Evolutionary conservation across 2,329 filamentous ascomycete genomes (phyloP).

Genomic region (Orbilia quercus): DNA sequence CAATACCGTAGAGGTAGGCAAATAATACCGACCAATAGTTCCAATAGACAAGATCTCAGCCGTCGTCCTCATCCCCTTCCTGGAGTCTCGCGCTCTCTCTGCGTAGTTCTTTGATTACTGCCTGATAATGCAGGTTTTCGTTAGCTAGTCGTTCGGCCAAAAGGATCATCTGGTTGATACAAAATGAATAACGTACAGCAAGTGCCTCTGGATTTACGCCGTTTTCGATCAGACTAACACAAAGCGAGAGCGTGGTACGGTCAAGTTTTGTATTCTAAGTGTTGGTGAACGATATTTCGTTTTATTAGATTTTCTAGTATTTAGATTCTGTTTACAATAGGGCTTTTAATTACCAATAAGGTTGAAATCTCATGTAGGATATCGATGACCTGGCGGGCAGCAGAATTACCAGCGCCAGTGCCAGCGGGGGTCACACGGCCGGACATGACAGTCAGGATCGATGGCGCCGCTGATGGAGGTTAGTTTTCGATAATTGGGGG

Average conservation of each 20-base stretch:
- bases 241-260: constrained; percentile 88
- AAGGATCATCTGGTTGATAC: background rate
- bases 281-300: background rate
- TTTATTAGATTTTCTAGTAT: background rate
- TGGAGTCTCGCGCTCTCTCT: constrained; percentile 67
- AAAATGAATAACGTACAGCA: constrained; percentile 72
- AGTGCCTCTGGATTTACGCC: constrained; percentile 95
- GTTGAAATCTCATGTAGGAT: constrained; percentile 87
- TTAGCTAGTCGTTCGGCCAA: background rate
- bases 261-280: constrained; percentile 90
- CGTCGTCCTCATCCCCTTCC: constrained; percentile 27
- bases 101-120: constrained; percentile 71
- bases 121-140: constrained; percentile 62
- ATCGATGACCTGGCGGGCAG: constrained; percentile 83
- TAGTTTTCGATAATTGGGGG: no score
- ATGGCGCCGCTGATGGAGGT: no score
- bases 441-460: constrained; percentile 19
- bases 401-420: constrained; percentile 62
- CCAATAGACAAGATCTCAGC: background rate
- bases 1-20: no score
- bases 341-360: constrained; percentile 75
- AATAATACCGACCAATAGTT: no score
- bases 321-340: background rate
- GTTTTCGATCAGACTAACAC: constrained; percentile 96
- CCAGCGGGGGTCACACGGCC: constrained; percentile 39